Base-by-base conservation (phyloP, 768 basidiomycete genomes). In the Lentinula edodes region DNA sequence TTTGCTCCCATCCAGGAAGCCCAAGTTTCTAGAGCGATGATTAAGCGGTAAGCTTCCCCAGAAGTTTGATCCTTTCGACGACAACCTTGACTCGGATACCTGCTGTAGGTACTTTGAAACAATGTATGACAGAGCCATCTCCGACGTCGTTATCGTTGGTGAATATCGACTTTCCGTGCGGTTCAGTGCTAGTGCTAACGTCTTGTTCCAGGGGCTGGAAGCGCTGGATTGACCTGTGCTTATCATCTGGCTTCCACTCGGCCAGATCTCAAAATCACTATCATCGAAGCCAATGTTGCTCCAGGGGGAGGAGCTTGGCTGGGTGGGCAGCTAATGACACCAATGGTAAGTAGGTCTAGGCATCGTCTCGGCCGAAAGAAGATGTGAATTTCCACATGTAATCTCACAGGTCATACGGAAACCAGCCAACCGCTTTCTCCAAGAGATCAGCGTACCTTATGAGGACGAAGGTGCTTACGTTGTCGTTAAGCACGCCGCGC, bases 291-390 rank as follows among this genome's bases (percentile, higher is more conserved):
- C 18, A 86, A 82, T 65, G 89, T 91, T n/a, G 85, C 90, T 1
- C 90, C 89, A 0, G 87, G 88, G 57, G 87, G 88, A 59, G 87
- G 88, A 38, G 89, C 88, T 12, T 91, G 89, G 89, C 80, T 91
- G 42, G 88, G 88, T 35, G 88, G 88, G 7, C 88, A 90, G 72
- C 75, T 90, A 59, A 90, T 91, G 90, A 85, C 84, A 0, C 83
- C 88, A 0, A 91, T 91, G 89, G 89, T 86, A 68, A 58, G 69
- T 56, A 41, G 39, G 65, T 23, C 16, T 12, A 7, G 2, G 20
- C 46, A 20, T 48, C 23, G 8, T 48, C 46, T 48, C 18, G 46
- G 10, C 46, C 10, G 46, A 12, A 20, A 48, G 16, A 10, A 18
- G 5, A 18, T 13, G 23, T 41, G 45, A 2, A n/a, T 32, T 45